phyloP scores from a whole-genome alignment of 2,329 filamentous ascomycete genomes.

The Spiromastix sp. region DNA sequence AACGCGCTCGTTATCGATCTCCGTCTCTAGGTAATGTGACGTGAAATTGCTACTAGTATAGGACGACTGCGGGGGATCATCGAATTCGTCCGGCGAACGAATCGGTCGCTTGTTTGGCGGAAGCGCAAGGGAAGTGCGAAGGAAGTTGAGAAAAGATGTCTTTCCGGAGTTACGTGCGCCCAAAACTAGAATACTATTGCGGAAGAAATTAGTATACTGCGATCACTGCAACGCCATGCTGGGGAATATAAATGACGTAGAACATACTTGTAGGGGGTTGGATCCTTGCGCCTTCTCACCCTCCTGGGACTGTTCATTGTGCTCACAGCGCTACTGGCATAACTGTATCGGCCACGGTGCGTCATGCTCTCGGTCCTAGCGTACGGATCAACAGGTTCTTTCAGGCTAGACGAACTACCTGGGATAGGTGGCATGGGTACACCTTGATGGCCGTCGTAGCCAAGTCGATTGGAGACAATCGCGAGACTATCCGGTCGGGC shows the following conservation, averaged over 20 bases:
- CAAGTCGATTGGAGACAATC: constrained; percentile 42
- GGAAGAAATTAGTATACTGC: no score
- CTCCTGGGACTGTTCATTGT: constrained; percentile 87
- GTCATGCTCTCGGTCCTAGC: constrained; percentile 89
- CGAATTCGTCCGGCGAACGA: constrained; percentile 48
- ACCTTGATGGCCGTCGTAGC: constrained; percentile 20
- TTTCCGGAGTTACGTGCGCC: constrained; percentile 84
- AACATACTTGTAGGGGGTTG: constrained; percentile 94
- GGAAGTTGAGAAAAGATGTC: constrained; percentile 92
- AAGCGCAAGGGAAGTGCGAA: constrained; percentile 73
- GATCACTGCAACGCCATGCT: no score
- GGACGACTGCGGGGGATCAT: constrained; percentile 42
- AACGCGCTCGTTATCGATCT: constrained; percentile 83
- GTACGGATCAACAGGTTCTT: constrained; percentile 61
- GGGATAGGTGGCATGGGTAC: constrained; percentile 12
- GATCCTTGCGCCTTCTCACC: constrained; percentile 89
- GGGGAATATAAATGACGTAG: neutral
- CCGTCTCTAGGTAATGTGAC: constrained; percentile 84
- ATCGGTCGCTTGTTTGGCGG: constrained; percentile 64
- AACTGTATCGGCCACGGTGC: constrained; percentile 90
- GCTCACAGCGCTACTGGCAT: constrained; percentile 83
- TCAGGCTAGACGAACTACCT: constrained; percentile 13
- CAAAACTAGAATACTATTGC: constrained; percentile 69
- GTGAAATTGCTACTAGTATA: constrained; percentile 59
- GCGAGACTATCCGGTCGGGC: constrained; percentile 51